Evolutionary conservation across 108 stramenopile genomes (phyloP).

Genomic region (Nitzschia palea): DNA sequence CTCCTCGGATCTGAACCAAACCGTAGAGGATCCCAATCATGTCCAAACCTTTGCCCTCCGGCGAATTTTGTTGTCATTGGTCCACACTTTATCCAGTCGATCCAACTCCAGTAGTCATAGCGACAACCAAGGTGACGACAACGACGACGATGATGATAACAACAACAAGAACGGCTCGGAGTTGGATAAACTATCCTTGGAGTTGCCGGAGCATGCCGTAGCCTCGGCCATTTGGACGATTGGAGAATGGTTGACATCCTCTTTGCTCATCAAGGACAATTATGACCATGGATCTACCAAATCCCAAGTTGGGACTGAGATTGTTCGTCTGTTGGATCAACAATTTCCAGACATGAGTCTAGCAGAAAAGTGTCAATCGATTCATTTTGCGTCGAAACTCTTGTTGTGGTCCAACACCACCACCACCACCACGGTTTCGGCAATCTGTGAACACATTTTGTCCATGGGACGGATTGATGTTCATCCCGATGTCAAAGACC

Average conservation of each 20-base stretch:
- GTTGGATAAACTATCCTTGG: slow-evolving; percentile 33
- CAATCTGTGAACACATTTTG: slow-evolving; percentile 88
- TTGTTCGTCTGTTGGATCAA: slow-evolving; percentile 82
- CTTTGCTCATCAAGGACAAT: slow-evolving; percentile 12
- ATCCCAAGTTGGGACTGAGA: slow-evolving; percentile 63
- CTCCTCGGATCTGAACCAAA: slow-evolving; percentile 30
- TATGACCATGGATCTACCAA: slow-evolving; percentile 34
- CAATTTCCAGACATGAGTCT: slow-evolving; percentile 66
- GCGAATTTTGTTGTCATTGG: slow-evolving; percentile 70
- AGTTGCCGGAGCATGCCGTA: slow-evolving; percentile 54
- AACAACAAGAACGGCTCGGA: slow-evolving; percentile 39
- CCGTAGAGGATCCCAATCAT: slow-evolving; percentile 59
- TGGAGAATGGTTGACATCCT: slow-evolving; percentile 63
- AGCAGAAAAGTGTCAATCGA: slow-evolving; percentile 85
- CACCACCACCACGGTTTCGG: not conserved
- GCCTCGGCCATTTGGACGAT: slow-evolving; percentile 75
- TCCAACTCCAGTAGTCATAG: slow-evolving; percentile 4
- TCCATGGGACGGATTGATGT: slow-evolving; percentile 92
- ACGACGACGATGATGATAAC: slow-evolving; percentile 42
- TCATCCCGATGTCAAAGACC: slow-evolving; percentile 92
- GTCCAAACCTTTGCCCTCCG: slow-evolving; percentile 58
- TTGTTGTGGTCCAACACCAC: slow-evolving; percentile 28
- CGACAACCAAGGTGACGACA: slow-evolving; percentile 18
- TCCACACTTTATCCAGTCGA: slow-evolving; percentile 43
- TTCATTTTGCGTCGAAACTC: slow-evolving; percentile 93